Evolutionary conservation across 495 filamentous ascomycete genomes (phyloP), one percentile per base, ranked within the genome.

Genomic region (Penicillium samsonianum): DNA sequence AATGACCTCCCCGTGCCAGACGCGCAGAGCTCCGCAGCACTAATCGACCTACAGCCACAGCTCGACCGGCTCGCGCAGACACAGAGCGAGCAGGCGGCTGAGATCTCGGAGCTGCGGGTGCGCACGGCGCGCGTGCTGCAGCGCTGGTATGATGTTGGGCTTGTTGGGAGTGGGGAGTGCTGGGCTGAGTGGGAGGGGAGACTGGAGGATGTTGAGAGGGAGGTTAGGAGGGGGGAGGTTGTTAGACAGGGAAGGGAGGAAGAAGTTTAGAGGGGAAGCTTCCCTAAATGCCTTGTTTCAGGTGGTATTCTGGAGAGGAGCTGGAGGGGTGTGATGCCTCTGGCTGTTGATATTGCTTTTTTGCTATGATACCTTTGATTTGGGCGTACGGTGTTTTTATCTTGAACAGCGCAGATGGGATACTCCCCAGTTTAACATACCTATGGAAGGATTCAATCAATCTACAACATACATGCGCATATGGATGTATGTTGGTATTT

Each of bases 1-100:
- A 80, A 82, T 30, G 91, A 96, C 74, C 83, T 88, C 1, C 85
- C 89, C 5, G 74, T 96, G 9, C 90, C 92, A 2, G 82, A 88
- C 40, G 78, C 89, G 0, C 74, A 83, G 37, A 74, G 78, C 38
- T 89, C 89, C n/a, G 78, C 86, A 2, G 73, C 79, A 11, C 73
- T 98, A 1, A 84, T 90, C 23, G 75, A 83, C 19, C 76, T 96
- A 2, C 75, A 84, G 22, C 90, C 91, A 12, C 81, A 88, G 12
- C 80, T 97, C 63, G 83, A 86, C 50, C 81, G 77, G n/a, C 61
- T 89, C 5, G 81, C 87, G 60, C 73, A 78, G 22, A 74, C 76
- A 25, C 92, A 97, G 72, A 70, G 82, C 5, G 78, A 82, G 20
- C 92, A 96, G 71, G 83, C 81, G n/a, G 83, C 82, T 11, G 83